A percentile compares a stretch with the other conserved stretches of the same genome.
phyloP scores from a whole-genome alignment of 805 yeast genomes.

The Candida ascalaphidarum region DNA sequence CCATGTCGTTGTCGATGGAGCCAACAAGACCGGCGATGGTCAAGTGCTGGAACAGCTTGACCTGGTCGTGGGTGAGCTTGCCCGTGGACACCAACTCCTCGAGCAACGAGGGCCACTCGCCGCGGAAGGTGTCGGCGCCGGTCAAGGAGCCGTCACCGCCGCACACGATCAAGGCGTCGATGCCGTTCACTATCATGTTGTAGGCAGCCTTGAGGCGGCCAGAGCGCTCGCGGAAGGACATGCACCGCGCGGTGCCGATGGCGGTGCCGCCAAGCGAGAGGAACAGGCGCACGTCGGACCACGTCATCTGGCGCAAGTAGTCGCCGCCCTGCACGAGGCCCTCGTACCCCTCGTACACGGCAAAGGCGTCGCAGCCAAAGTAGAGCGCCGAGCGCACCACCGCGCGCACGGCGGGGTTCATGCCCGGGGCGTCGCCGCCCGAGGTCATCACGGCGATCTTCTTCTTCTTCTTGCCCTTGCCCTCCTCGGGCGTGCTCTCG shows the following conservation, averaged over 20 bases:
- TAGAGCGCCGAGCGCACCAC: constrained; percentile 62
- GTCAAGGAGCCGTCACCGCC: constrained; percentile 83
- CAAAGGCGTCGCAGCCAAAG: constrained; percentile 58
- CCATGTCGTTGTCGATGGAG: constrained; percentile 80
- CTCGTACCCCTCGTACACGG: constrained; percentile 66
- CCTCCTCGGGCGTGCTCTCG: neutral
- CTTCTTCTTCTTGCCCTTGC: constrained; percentile 13
- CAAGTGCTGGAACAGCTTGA: constrained; percentile 42
- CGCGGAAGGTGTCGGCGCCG: constrained; percentile 70
- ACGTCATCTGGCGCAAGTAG: constrained; percentile 48
- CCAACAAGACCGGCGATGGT: constrained; percentile 73
- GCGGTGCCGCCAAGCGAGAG: constrained; percentile 65
- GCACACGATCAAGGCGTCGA: constrained; percentile 71
- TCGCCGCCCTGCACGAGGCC: constrained; percentile 65
- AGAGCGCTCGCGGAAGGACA: constrained; percentile 54
- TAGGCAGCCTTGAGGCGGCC: constrained; percentile 60
- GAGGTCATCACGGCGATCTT: constrained; percentile 72
- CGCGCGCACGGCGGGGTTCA: constrained; percentile 71
- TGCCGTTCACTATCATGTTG: constrained; percentile 61
- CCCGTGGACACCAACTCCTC: constrained; percentile 43
- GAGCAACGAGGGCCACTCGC: constrained; percentile 70
- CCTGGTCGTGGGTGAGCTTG: constrained; percentile 38
- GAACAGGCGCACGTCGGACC: constrained; percentile 73
- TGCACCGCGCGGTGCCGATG: constrained; percentile 73
- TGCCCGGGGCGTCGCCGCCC: constrained; percentile 79